Evolutionary conservation across 1,284 basidiomycete species (phyloP).

Genomic region (Cutaneotrichosporon spelunceum): DNA sequence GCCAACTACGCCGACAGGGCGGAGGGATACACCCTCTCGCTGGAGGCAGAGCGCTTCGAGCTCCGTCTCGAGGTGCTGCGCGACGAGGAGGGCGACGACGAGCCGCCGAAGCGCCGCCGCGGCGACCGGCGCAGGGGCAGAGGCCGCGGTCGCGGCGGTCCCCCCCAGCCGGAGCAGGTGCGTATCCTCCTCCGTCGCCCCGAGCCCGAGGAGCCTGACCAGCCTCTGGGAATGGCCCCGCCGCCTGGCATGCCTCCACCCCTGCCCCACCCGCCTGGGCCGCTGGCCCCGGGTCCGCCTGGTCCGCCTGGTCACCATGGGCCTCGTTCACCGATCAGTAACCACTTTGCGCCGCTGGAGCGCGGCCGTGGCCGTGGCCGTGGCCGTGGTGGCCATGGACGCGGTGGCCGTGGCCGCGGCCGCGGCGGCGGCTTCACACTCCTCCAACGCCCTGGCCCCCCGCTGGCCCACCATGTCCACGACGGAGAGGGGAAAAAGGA

Average conservation of each 20-base stretch:
- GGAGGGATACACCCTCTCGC: conserved; percentile 41
- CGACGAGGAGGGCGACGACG: conserved; percentile 43
- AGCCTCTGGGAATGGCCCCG: neutral
- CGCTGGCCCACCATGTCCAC: conserved; percentile 26
- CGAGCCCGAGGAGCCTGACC: conserved; percentile 9
- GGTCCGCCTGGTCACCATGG: neutral
- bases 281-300: neutral
- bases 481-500: conserved; percentile 3
- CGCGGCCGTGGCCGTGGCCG: conserved; percentile 12
- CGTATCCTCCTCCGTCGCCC: conserved; percentile 44
- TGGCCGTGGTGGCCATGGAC: conserved; percentile 22
- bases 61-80: conserved; percentile 41
- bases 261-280: neutral
- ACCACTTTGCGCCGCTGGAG: conserved; percentile 3
- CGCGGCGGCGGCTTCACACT: conserved; percentile 37
- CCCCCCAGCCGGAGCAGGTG: conserved; percentile 32
- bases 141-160: conserved; percentile 18
- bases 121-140: conserved; percentile 16
- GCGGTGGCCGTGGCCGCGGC: conserved; percentile 21
- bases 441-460: conserved; percentile 42
- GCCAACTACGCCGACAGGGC: conserved; percentile 32
- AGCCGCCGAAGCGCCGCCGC: conserved; percentile 11
- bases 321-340: conserved; percentile 6
- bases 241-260: no score
- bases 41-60: conserved; percentile 47